These are phyloP conservation scores for Calocybe gangraenosa DNA, from an alignment of 768 basidiomycete species.

Conservation along the genomic window DNA sequence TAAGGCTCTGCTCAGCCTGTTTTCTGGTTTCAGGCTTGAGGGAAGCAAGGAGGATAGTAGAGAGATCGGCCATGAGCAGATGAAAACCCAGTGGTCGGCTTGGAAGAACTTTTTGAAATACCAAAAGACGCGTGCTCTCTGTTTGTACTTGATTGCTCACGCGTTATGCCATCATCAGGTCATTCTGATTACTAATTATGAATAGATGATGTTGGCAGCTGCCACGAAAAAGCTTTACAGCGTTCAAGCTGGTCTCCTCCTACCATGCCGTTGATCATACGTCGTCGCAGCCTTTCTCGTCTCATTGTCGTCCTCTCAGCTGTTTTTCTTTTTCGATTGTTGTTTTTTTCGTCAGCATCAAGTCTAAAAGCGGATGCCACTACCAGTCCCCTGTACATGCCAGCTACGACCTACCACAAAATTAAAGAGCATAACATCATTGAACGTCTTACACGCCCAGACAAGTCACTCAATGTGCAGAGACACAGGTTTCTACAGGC, in stretches of 20 bases:
- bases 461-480: constrained; percentile 85
- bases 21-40: constrained; percentile 67
- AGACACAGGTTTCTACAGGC: constrained; percentile 85
- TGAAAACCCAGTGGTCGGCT: background rate
- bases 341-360: constrained; percentile 32
- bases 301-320: constrained; percentile 29
- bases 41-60: constrained; percentile 68
- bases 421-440: constrained; percentile 50
- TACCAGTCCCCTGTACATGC: background rate
- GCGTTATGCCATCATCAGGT: background rate
- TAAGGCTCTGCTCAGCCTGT: constrained; percentile 77
- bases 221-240: too few species aligned
- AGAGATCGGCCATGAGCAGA: constrained; percentile 56
- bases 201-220: too few species aligned
- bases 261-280: constrained; percentile 39
- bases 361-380: constrained; percentile 18
- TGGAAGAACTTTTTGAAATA: constrained; percentile 2
- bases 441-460: constrained; percentile 52
- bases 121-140: constrained; percentile 14
- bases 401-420: constrained; percentile 28
- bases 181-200: too few species aligned
- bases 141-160: constrained; percentile 11
- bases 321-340: constrained; percentile 29
- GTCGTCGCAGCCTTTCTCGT: constrained; percentile 47
- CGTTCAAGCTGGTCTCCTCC: background rate